These are phyloP conservation scores for Yamadazyma laniorum DNA, from an alignment of 805 yeast species.

Conservation along the genomic window DNA sequence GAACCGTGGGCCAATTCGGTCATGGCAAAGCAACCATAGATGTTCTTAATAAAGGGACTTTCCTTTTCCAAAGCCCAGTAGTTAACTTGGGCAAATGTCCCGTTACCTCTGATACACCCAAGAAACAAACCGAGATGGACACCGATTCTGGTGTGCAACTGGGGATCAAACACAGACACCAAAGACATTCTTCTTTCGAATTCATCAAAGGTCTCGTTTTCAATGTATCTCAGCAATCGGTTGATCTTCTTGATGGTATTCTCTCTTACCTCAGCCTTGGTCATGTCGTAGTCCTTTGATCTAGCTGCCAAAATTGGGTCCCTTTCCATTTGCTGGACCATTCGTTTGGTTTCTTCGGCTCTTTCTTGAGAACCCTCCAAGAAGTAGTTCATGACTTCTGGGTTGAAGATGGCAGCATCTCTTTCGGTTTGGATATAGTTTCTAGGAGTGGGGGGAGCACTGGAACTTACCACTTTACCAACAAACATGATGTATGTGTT, in stretches of 20 bases:
- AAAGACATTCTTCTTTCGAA: constrained; percentile 62
- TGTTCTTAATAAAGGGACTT: constrained; percentile 54
- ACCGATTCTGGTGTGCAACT: constrained; percentile 78
- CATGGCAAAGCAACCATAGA: constrained; percentile 63
- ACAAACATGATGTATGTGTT: constrained; percentile 10
- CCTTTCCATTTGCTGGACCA: constrained; percentile 59
- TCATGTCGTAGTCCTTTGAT: constrained; percentile 55
- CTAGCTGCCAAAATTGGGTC: constrained; percentile 64
- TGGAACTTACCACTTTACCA: constrained; percentile 19
- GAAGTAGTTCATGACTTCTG: constrained; percentile 39
- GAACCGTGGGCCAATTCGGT: constrained; percentile 67
- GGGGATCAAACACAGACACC: constrained; percentile 74
- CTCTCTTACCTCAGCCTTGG: constrained; percentile 57
- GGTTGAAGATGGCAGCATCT: constrained; percentile 30
- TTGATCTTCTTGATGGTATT: constrained; percentile 59
- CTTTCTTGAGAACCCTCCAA: constrained; percentile 41
- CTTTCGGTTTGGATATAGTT: constrained; percentile 33
- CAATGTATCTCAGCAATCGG: constrained; percentile 62
- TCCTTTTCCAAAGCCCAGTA: constrained; percentile 82
- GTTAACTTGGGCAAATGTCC: constrained; percentile 76
- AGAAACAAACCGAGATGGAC: constrained; percentile 86
- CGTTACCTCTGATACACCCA: constrained; percentile 80
- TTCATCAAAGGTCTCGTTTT: constrained; percentile 42
- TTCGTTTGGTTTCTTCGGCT: constrained; percentile 45
- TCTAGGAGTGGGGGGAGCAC: constrained; percentile 32